phyloP scores from a whole-genome alignment of 176 grass and related monocot species.

The Triticum timopheevii region DNA sequence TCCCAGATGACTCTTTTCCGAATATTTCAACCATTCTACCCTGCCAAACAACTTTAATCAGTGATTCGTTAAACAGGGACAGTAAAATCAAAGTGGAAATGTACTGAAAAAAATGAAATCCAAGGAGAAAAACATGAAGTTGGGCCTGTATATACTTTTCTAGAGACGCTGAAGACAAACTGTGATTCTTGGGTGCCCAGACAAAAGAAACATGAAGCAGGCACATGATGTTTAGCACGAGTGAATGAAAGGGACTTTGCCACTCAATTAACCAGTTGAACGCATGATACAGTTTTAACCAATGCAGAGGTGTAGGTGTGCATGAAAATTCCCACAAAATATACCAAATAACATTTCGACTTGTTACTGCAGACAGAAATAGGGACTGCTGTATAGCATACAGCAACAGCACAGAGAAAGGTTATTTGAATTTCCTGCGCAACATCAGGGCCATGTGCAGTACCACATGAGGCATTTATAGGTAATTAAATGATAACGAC shows the following conservation, averaged over 20 bases:
- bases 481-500: background rate
- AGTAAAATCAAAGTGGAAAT: background rate
- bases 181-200: background rate
- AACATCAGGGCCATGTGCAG: background rate
- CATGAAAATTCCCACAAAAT: background rate
- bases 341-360: background rate
- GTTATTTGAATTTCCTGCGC: background rate
- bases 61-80: conserved; percentile 17
- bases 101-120: background rate
- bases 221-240: background rate
- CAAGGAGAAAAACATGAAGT: background rate
- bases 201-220: background rate
- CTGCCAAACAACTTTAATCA: conserved; percentile 45
- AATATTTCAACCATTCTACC: conserved; percentile 98
- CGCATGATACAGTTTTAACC: background rate
- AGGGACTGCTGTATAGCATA: background rate
- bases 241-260: background rate
- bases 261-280: background rate
- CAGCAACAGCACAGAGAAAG: background rate
- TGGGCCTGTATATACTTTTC: background rate
- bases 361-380: background rate
- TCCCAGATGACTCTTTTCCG: conserved; percentile 89
- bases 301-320: background rate
- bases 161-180: background rate
- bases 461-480: background rate